Evolutionary conservation across 306 rosid genomes (phyloP).

Genomic region (Corylus heterophylla): DNA sequence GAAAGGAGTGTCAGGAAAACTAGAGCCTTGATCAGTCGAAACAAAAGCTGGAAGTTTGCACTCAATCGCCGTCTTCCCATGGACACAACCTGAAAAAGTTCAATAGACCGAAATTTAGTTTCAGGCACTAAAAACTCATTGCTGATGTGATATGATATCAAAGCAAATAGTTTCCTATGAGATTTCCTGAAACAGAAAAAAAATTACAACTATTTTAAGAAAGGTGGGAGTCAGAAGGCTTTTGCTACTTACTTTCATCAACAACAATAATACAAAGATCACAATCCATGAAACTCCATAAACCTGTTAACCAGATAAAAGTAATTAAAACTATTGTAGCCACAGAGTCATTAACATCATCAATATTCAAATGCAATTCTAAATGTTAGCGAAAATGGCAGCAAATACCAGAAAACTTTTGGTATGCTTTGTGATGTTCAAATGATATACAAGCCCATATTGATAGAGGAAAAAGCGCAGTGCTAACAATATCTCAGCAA

Average conservation of each 20-base stretch:
- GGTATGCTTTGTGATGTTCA: slow-evolving; percentile 48
- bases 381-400: slow-evolving; percentile 9
- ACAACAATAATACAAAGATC: slow-evolving; percentile 57
- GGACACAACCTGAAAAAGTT: slow-evolving; percentile 61
- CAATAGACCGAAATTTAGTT: background rate
- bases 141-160: background rate
- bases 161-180: background rate
- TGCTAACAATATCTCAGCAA: slow-evolving; percentile 76
- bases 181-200: background rate
- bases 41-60: slow-evolving; percentile 80
- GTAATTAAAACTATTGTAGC: slow-evolving; percentile 29
- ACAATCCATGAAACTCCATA: slow-evolving; percentile 85
- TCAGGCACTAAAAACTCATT: slow-evolving; percentile 4
- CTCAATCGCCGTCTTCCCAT: slow-evolving; percentile 81
- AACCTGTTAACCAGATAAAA: slow-evolving; percentile 53
- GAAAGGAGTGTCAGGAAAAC: slow-evolving; percentile 60
- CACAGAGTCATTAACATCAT: slow-evolving; percentile 6
- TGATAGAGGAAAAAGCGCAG: slow-evolving; percentile 86
- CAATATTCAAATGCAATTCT: slow-evolving; percentile 3
- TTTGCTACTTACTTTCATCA: slow-evolving; percentile 72
- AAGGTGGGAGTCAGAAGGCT: background rate
- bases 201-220: background rate
- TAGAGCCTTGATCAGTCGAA: slow-evolving; percentile 66
- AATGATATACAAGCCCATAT: slow-evolving; percentile 90
- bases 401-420: slow-evolving; percentile 64